phyloP scores from a whole-genome alignment of 768 basidiomycete species.

The Myochromella boudieri region DNA sequence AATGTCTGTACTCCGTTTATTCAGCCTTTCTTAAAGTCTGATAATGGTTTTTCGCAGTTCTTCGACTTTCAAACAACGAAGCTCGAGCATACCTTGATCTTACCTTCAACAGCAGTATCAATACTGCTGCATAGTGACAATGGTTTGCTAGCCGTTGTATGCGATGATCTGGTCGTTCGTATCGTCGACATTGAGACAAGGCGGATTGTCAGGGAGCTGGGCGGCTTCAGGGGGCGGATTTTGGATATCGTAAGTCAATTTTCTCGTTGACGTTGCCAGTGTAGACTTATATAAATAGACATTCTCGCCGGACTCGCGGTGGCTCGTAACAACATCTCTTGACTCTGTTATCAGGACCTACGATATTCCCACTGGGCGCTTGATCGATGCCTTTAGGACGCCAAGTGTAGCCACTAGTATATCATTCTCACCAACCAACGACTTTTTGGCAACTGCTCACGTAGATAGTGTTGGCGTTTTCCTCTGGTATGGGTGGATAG shows the following conservation, averaged over 20 bases:
- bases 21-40: conserved; percentile 1
- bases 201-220: conserved; percentile 84
- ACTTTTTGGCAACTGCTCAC: conserved; percentile 94
- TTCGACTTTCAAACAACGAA: conserved; percentile 93
- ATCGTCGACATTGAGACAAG: conserved; percentile 90
- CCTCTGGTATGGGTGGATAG: conserved; percentile 64
- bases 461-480: conserved; percentile 93
- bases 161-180: conserved; percentile 85
- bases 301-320: conserved; percentile 93
- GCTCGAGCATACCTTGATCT: conserved; percentile 61
- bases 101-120: conserved; percentile 70
- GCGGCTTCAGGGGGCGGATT: conserved; percentile 80
- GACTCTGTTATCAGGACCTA: conserved; percentile 94
- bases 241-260: conserved; percentile 73
- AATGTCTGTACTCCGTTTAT: conserved; percentile 57
- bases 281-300: conserved; percentile 46
- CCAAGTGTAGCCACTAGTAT: conserved; percentile 86
- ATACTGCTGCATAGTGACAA: conserved; percentile 82
- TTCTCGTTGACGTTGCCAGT: neutral
- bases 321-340: conserved; percentile 85
- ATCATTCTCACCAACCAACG: conserved; percentile 91
- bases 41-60: conserved; percentile 54
- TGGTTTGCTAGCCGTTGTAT: conserved; percentile 77
- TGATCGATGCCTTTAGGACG: conserved; percentile 92
- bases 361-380: conserved; percentile 88